phyloP scores from a whole-genome alignment of 1,139 yeast species.

The Taphrina flavorubra region DNA sequence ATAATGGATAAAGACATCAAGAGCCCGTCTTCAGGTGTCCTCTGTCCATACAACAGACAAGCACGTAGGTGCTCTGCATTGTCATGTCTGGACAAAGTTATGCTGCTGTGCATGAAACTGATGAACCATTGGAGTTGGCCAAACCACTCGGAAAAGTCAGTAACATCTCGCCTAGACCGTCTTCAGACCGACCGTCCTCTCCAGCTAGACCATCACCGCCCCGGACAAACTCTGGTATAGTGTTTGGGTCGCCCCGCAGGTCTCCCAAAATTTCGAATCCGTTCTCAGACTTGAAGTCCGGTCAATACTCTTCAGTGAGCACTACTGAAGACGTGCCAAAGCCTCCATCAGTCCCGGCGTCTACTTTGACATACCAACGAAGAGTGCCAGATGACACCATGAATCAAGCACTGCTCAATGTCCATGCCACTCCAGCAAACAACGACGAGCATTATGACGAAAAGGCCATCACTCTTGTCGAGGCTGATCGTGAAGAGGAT shows the following conservation, averaged over 20 bases:
- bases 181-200: background rate
- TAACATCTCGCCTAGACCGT: slow-evolving; percentile 7
- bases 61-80: background rate
- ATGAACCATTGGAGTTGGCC: slow-evolving; percentile 5
- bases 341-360: slow-evolving; percentile 5
- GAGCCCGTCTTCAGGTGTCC: background rate
- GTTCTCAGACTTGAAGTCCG: slow-evolving; percentile 8
- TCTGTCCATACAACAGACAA: background rate
- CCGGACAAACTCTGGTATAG: slow-evolving; percentile 12
- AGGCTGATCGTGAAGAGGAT: slow-evolving; percentile 4
- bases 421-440: slow-evolving; percentile 10
- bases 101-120: slow-evolving; percentile 1
- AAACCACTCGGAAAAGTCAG: slow-evolving; percentile 16
- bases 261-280: background rate
- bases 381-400: slow-evolving; percentile 18
- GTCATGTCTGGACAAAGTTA: slow-evolving; percentile 7
- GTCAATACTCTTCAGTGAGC: slow-evolving; percentile 2
- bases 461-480: slow-evolving; percentile 4
- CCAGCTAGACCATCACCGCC: slow-evolving; percentile 9
- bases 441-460: slow-evolving; percentile 13
- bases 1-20: background rate
- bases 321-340: background rate
- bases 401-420: background rate
- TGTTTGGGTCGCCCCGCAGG: slow-evolving; percentile 13
- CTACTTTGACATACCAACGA: background rate